Conservation (phyloP, 2,329 filamentous ascomycete genomes). For the Neonectria punicea region DNA sequence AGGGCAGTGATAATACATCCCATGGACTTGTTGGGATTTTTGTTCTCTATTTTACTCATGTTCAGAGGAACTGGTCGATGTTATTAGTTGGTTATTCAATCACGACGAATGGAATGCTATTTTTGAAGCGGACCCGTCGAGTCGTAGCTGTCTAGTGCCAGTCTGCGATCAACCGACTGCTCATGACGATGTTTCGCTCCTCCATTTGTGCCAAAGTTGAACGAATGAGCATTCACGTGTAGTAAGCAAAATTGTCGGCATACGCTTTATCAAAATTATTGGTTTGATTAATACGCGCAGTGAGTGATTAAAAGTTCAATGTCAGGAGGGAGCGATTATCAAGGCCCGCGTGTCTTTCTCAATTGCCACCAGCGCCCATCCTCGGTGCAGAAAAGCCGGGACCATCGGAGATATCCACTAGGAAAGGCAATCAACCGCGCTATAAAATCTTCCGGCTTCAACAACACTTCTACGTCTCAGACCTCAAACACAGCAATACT, state of each 20-base stretch:
- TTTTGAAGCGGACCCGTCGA: not conserved
- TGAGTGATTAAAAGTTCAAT: conserved; percentile 26
- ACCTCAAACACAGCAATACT: conserved; percentile 11
- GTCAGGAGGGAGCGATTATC: not conserved
- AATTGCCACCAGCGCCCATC: conserved; percentile 20
- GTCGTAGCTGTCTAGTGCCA: not conserved
- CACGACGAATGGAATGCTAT: not conserved
- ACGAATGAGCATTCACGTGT: not conserved
- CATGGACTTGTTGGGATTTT: not conserved
- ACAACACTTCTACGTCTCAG: conserved; percentile 25
- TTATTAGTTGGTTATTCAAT: not conserved
- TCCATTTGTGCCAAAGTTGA: not conserved
- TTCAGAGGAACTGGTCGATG: too few species aligned
- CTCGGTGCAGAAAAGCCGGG: conserved; percentile 26
- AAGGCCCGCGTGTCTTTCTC: conserved; percentile 6
- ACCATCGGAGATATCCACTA: conserved; percentile 32
- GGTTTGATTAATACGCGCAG: not conserved
- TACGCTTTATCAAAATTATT: not conserved
- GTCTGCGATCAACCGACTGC: not conserved
- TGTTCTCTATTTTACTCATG: not conserved
- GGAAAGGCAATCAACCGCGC: conserved; percentile 30
- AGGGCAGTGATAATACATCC: not conserved
- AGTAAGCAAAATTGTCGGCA: not conserved
- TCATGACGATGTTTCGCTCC: not conserved
- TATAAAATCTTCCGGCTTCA: conserved; percentile 41